Percentiles rank a stretch among this genome's conserved stretches.
phyloP scores from a whole-genome alignment of 805 yeast genomes.

The Wickerhamomyces hampshirensis region DNA sequence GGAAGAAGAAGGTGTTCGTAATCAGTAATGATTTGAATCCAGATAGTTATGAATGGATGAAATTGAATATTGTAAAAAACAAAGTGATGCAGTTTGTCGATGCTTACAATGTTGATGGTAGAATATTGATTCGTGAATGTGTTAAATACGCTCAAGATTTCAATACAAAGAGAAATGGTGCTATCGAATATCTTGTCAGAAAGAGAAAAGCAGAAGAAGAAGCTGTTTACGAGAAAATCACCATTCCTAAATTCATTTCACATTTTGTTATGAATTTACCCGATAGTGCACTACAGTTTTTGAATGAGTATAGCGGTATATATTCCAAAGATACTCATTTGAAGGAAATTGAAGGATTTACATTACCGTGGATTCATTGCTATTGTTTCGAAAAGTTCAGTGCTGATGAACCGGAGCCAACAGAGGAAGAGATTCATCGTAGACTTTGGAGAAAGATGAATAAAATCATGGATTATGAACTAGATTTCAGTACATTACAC shows the following conservation, averaged over 20 bases:
- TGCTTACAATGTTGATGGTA: conserved; percentile 75
- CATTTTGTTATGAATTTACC: conserved; percentile 96
- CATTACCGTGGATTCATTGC: conserved; percentile 73
- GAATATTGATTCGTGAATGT: conserved; percentile 66
- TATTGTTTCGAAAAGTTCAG: conserved; percentile 90
- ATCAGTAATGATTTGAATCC: conserved; percentile 95
- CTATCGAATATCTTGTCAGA: conserved; percentile 34
- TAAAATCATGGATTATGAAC: conserved; percentile 37
- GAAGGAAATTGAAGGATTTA: conserved; percentile 39
- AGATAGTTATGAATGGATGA: conserved; percentile 67
- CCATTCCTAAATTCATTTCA: conserved; percentile 50
- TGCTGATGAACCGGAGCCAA: conserved; percentile 67
- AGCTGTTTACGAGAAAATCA: conserved; percentile 19
- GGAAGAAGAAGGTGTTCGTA: conserved; percentile 71
- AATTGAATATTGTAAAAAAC: conserved; percentile 58
- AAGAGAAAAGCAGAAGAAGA: conserved; percentile 26
- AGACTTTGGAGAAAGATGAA: conserved; percentile 56
- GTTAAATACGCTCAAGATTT: conserved; percentile 47
- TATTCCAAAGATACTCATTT: conserved; percentile 41
- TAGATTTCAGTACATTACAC: conserved; percentile 41
- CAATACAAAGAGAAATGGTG: conserved; percentile 31
- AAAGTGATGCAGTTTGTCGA: conserved; percentile 55
- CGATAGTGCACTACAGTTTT: conserved; percentile 81
- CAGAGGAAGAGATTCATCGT: conserved; percentile 58
- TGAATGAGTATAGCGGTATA: conserved; percentile 73